Evolutionary conservation across 164 flowering plant species (phyloP), one percentile per base, ranked within the genome.

Genomic region (Akebia trifoliata): DNA sequence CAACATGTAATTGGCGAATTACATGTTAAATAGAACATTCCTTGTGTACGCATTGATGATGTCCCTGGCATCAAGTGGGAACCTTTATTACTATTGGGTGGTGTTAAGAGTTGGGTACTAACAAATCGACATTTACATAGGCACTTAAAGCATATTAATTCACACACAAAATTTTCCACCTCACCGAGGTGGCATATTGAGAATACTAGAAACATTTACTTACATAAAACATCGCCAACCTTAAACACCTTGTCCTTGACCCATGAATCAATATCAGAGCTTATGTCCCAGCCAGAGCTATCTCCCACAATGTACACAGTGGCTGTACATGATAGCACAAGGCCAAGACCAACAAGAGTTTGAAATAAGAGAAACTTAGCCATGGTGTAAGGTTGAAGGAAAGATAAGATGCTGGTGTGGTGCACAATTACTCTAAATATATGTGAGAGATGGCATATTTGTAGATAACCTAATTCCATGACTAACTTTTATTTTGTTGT

Each of bases 241-340:
- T 34, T 4, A 54, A 73, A 69, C 26, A 4, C 51, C 52, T 73
- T 73, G 60, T 50, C 56, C 8, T 22, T 9, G 5, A 15, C 57
- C 76, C 76, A 73, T 32, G 71, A 45, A 46, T 63, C 60, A 21
- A 66, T 49, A 61, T 69, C 63, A 40, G 66, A 15, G 55, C 73
- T 73, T n/a, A 73, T 66, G 34, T 73, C 76, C 76, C 76, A 73
- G 26, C 76, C 76, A 26, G 76, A 59, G 36, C 1, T 66, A 56
- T 44, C 71, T 0, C 73, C 76, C 25, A 73, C 73, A 0, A 18
- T 53, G 57, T 73, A 73, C 18, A 30, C 4, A 6, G 73, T 54
- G 4, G 69, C 76, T n/a, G 8, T 56, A 60, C 60, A 65, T 25
- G 43, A 54, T 6, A 47, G 22, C 51, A 46, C 17, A 28, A 60